phyloP scores from a whole-genome alignment of 1,284 basidiomycete species.

The Malassezia vespertilionis region DNA sequence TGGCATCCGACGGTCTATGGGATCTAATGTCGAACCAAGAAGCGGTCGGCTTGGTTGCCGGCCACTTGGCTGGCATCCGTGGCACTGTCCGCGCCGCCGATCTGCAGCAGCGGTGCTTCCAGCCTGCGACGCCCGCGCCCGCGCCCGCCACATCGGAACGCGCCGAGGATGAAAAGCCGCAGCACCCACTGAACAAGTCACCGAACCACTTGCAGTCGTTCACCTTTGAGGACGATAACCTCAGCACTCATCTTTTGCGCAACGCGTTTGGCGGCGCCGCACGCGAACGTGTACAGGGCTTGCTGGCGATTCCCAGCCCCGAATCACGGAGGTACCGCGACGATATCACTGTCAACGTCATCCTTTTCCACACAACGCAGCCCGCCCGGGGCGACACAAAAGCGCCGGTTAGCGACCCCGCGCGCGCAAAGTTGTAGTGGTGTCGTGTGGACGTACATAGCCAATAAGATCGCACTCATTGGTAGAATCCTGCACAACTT shows the following conservation, averaged over 20 bases:
- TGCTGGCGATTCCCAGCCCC: slow-evolving; percentile 80
- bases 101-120: slow-evolving; percentile 31
- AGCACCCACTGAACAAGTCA: slow-evolving; percentile 38
- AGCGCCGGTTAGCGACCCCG: neutral
- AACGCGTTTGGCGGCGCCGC: slow-evolving; percentile 87
- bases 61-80: slow-evolving; percentile 39
- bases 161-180: slow-evolving; percentile 21
- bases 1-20: slow-evolving; percentile 91
- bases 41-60: slow-evolving; percentile 63
- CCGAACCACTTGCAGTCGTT: slow-evolving; percentile 27
- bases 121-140: slow-evolving; percentile 18
- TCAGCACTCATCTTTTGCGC: slow-evolving; percentile 79
- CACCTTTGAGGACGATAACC: slow-evolving; percentile 59
- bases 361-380: slow-evolving; percentile 11
- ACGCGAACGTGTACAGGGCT: slow-evolving; percentile 56
- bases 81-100: slow-evolving; percentile 32
- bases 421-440: neutral
- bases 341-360: slow-evolving; percentile 24
- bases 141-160: neutral
- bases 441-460: neutral
- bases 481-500: neutral
- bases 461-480: slow-evolving; percentile 5
- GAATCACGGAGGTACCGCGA: slow-evolving; percentile 50
- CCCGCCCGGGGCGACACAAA: neutral
- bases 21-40: slow-evolving; percentile 90